Evolutionary conservation across 2,329 filamentous ascomycete species (phyloP), one percentile per base, ranked within the genome.

Genomic region (Didymella pinodella): DNA sequence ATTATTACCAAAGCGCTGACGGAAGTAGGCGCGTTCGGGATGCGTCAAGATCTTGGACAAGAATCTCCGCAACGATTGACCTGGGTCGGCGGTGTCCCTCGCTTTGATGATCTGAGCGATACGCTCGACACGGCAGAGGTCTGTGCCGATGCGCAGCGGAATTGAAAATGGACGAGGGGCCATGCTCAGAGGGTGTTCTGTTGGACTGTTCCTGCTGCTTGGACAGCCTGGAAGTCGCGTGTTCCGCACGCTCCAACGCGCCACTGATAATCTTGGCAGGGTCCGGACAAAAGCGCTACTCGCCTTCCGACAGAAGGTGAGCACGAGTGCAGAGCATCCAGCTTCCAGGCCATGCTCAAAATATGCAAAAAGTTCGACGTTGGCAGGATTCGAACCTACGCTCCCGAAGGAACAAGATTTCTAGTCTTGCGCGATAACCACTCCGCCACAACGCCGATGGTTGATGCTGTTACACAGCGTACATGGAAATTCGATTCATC

Each of bases 91-190:
- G 29, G 55, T 20, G 3, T 41, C 36, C 29, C 38, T 40, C 55
- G 67, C 63, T 18, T 72, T 75, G 51, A 94, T 75, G 50, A 93
- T 80, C 20, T 76, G 74, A 61, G 81, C 78, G 59, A 96, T 86
- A 54, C 92, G 87, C 0, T 83, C 77, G 57, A 92, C 84, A 57
- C 84, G 83, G 75, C 91, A 92, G 56, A 96, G 89, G 73, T 96
- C 93, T 47, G 86, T 94, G 57, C 93, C 93, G 51, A 96, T 80
- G 48, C 84, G 83, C 14, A 94, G 72, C 0, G 87, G 81, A n/a
- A 87, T 81, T 1, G 89, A 88, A 67, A 93, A 92, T 0, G 80
- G 78, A 40, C 79, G 76, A 8, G 71, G 74, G 55, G 79, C 74
- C 80, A 82, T 82, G 44, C 36, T 45, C 18, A n/a, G 2, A 10